Base-by-base conservation (phyloP, 345 rosid genomes). In the Gossypium herbaceum region DNA sequence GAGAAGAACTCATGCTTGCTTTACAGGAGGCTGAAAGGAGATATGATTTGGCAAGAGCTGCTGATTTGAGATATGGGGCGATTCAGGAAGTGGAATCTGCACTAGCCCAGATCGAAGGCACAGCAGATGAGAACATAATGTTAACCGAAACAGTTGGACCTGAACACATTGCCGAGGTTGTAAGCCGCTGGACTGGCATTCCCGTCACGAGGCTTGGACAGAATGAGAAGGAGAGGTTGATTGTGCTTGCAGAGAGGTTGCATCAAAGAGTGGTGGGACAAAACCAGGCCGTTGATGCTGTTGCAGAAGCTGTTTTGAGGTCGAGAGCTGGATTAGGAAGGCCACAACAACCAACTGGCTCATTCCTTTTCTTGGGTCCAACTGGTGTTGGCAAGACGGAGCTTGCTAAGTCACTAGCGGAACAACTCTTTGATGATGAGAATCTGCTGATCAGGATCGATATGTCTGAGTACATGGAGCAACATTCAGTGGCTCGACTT, bases 311-410 rank as follows among this genome's bases (percentile, higher is more conserved):
- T 1, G 93, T 91, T 22, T 73, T 92, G 54, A 88, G 97, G 80
- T 91, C 97, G 12, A 87, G 97, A 64, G 98, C 98, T 3, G 97
- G 98, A 0, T 73, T 92, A 64, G 97, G 98, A 22, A 88, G 97
- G 82, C 97, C 94, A 0, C 94, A 94, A 7, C 98, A 94, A 20
- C 98, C 98, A 41, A 94, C 98, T 74, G 97, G 98, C 3, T 88
- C 92, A 20, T 90, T 92, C 81, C 76, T 92, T 8, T 90, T 94
- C 90, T 80, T 90, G 81, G 97, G 97, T 4, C 98, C 97, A 15
- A 90, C 97, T 7, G 97, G 98, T 81, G 97, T 94, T 67, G 97
- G 98, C 39, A 94, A 91, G 75, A 94, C 98, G 0, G 97, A 94
- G 82, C 93, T 92, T 0, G 93, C 98, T 0, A 92, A 92, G 85